phyloP scores from a whole-genome alignment of 306 rosid genomes.

The Myrica gale region DNA sequence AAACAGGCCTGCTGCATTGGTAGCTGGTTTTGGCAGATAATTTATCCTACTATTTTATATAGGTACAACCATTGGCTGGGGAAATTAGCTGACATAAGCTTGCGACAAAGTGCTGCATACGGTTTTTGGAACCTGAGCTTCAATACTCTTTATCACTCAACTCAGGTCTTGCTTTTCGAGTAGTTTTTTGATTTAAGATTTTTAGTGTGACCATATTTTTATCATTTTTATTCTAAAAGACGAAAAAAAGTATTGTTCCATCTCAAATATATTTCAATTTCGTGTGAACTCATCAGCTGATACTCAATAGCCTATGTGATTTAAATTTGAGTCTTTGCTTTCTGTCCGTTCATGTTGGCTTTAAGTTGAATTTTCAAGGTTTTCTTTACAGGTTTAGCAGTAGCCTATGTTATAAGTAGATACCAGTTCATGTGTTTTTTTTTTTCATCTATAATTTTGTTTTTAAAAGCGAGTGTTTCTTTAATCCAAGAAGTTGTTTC shows the following conservation, averaged over 20 bases:
- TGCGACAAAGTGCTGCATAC: constrained; percentile 86
- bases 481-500: background rate
- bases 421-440: background rate
- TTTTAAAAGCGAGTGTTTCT: background rate
- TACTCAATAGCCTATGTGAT: constrained; percentile 9
- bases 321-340: constrained; percentile 5
- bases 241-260: constrained; percentile 11
- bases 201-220: constrained; percentile 4
- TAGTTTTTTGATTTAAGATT: constrained; percentile 6
- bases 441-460: constrained; percentile 2
- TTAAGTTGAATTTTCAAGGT: background rate
- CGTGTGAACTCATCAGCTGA: background rate
- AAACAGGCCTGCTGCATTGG: constrained; percentile 8
- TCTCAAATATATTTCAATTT: constrained; percentile 9
- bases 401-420: background rate
- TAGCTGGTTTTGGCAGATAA: constrained; percentile 24
- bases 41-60: constrained; percentile 21
- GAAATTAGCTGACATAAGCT: constrained; percentile 78
- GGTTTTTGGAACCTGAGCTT: constrained; percentile 86
- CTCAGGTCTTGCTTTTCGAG: constrained; percentile 58
- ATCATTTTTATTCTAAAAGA: background rate
- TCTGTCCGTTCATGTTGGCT: background rate
- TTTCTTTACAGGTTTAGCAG: background rate
- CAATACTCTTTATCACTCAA: constrained; percentile 85
- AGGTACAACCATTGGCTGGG: constrained; percentile 85